Base-by-base conservation (phyloP, 192 early-diverging fungal species). In the Mortierella antarctica region DNA sequence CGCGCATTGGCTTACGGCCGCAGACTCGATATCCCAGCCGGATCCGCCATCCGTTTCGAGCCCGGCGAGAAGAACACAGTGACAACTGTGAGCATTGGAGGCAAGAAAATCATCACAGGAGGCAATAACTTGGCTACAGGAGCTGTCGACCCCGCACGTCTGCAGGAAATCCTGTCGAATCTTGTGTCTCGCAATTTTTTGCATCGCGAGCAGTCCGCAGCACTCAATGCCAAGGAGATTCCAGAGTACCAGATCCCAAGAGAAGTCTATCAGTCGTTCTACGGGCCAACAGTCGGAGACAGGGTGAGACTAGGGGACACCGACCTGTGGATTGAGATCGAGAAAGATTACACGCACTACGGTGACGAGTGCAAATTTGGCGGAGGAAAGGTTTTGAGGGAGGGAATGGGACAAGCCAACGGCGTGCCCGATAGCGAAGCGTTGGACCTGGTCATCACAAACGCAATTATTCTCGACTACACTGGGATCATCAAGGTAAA, bases 311-410 rank as follows among this genome's bases (percentile, higher is more conserved):
- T 99, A 53, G 96, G 90, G 17, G 96, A 99, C 78, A 95, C 94
- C 18, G 76, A 88, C 62, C 85, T 98, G 62, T 94, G 90, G 88
- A 84, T 94, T 14, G 91, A 95, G 61, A 90, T 99, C 57, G 97
- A 99, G 82, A 88, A 87, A 70, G 97, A 99, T 73, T 94, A 81
- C 44, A 97, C 97, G 0, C 82, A 89, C 13, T 98, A 97, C 73
- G 97, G 97, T 49, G 96, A 99, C 71, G 97, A 99, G 81, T 92
- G 92, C 74, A 96, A 96, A 73, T 99, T 99, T 89, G 97, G 97
- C 51, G 96, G 96, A 62, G 96, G 96, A 55, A 96, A 96, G 84
- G 96, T 96, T 11, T 84, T 97, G 76, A 88, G 96, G 60, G 96
- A 97, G 70, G 97, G 97, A 51, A 99, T 99, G 97, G 97, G 97